Percentiles rank a stretch among this genome's conserved stretches.
Evolutionary conservation across 306 rosid species (phyloP).

Genomic region (Ochetophila trinervis): DNA sequence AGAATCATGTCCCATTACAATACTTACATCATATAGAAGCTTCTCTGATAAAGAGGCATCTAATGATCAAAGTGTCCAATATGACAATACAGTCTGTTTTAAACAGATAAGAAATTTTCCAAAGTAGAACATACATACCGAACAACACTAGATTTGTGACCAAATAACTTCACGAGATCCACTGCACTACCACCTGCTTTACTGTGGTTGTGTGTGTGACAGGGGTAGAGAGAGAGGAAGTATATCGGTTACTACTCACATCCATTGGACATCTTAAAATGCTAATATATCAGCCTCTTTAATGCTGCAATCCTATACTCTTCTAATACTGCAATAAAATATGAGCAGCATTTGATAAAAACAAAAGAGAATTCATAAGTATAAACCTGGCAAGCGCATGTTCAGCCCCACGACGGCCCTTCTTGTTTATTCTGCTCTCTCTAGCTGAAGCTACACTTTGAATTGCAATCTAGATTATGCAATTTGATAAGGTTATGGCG

Average conservation of each 20-base stretch:
- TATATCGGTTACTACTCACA: background rate
- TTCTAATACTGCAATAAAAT: background rate
- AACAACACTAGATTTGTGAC: conserved; percentile 73
- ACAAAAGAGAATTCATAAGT: background rate
- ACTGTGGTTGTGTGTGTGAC: conserved; percentile 35
- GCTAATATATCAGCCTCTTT: background rate
- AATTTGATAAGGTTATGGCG: conserved; percentile 5
- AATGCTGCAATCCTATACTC: background rate
- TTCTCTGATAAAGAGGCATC: conserved; percentile 2
- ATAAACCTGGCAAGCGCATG: conserved; percentile 63
- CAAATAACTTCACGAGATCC: conserved; percentile 89
- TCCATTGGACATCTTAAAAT: background rate
- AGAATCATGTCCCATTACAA: too few species aligned
- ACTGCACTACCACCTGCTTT: conserved; percentile 67
- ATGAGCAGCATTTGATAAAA: background rate
- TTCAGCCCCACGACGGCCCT: conserved; percentile 77
- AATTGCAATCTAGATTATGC: conserved; percentile 55
- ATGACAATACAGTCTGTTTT: conserved; percentile 1
- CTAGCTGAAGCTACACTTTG: conserved; percentile 87
- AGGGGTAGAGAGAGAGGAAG: background rate
- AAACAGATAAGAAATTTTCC: background rate
- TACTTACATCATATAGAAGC: background rate
- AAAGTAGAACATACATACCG: conserved; percentile 56
- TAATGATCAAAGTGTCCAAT: background rate
- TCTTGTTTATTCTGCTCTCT: conserved; percentile 91